Evolutionary conservation across 2,329 filamentous ascomycete genomes (phyloP), one percentile per base, ranked within the genome.

Genomic region (Pestalotiopsis sp.): DNA sequence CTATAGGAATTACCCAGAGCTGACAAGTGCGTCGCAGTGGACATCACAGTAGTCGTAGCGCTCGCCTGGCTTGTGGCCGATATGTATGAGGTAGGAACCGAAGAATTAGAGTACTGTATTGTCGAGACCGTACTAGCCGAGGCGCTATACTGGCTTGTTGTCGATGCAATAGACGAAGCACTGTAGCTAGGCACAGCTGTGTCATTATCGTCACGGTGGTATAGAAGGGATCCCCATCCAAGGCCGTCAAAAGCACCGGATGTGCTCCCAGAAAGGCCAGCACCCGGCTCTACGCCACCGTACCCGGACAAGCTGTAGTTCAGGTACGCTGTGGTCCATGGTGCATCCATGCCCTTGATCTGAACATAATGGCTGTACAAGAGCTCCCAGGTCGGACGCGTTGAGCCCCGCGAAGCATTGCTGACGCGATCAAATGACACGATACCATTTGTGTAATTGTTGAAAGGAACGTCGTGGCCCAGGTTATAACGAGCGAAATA

Each of bases 401-500:
- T 68, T 12, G 64, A 59, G 4, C 73, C 72, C 12, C 73, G 73
- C 4, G 70, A 71, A 14, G 61, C 45, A 41, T 59, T 67, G 65
- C 71, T 73, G 23, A 74, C 68, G 11, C 67, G 31, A 5, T 58
- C 41, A 31, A 65, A 69, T 41, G 52, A 65, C 27, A 74, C 72
- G 57, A 72, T 71, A 11, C 69, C 68, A 63, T 74, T 74, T 4
- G 69, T 74, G 57, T 74, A 74, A 20, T 38, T 27, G 27, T 68
- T 61, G 39, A 73, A 74, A 5, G 71, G 70, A 17, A 74, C 73
- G 12, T 74, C 72, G 13, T 74, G 14, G 41, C 71, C 69, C 4
- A 74, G 66, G 20, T 74, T 74, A 59, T 74, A 74, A 1, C 72
- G 71, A 49, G 71, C 72, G 31, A 74, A 73, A 38, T 74, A 74